These are phyloP conservation scores for Cyamopsis tetragonoloba DNA, from an alignment of 306 rosid species.

Conservation along the genomic window DNA sequence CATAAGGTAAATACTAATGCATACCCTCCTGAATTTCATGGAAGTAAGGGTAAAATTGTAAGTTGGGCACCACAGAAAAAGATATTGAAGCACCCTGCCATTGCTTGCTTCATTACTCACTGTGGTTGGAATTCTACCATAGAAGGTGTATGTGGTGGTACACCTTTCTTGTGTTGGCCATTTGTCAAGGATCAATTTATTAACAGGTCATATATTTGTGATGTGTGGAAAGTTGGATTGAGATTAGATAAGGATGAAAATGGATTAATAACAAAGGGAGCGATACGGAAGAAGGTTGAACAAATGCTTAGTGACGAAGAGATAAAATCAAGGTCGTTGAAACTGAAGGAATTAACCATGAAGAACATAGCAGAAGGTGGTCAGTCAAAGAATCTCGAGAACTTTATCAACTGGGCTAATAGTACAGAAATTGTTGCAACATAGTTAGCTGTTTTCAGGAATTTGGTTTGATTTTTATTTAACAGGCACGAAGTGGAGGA, in stretches of 20 bases:
- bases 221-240: slow-evolving; percentile 17
- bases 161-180: slow-evolving; percentile 38
- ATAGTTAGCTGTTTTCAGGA: background rate
- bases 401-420: background rate
- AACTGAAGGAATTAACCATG: background rate
- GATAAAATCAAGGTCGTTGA: background rate
- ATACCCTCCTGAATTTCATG: slow-evolving; percentile 22
- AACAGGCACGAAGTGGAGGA: too few species aligned
- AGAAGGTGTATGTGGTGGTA: slow-evolving; percentile 27
- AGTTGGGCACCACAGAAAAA: slow-evolving; percentile 36
- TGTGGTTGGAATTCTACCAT: slow-evolving; percentile 41
- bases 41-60: slow-evolving; percentile 14
- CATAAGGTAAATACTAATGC: background rate
- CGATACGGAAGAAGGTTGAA: slow-evolving; percentile 12
- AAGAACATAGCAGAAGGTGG: background rate
- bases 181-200: background rate
- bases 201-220: slow-evolving; percentile 6
- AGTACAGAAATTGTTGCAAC: background rate
- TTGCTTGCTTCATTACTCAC: slow-evolving; percentile 38
- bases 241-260: background rate
- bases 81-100: slow-evolving; percentile 14
- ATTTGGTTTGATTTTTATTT: too few species aligned
- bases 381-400: background rate
- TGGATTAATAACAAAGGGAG: background rate
- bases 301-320: background rate